Conservation (phyloP, 1,139 yeast genomes). For the Zygosaccharomyces sapae region DNA sequence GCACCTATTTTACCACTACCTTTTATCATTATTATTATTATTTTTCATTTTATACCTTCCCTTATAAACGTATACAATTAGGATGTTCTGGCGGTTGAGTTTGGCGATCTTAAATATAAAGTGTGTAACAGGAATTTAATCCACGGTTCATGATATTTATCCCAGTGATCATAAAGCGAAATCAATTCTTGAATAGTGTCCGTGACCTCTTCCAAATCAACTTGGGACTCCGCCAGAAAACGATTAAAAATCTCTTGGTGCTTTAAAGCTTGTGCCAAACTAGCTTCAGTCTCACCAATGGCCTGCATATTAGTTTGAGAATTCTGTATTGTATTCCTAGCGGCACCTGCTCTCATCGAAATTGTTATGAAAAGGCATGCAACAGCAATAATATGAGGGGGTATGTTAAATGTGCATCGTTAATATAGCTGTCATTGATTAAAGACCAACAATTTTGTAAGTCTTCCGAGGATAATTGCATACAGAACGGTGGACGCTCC, state of each 20-base stretch:
- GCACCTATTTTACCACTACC: too few species aligned
- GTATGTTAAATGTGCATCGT: slow-evolving; percentile 73
- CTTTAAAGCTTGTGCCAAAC: slow-evolving; percentile 8
- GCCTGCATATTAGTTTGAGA: slow-evolving; percentile 7
- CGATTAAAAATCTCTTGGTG: slow-evolving; percentile 45
- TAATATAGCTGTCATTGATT: slow-evolving; percentile 82
- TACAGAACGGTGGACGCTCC: slow-evolving; percentile 35
- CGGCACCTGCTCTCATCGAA: slow-evolving; percentile 22
- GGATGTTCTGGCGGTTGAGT: slow-evolving; percentile 2
- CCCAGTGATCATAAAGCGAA: slow-evolving; percentile 80
- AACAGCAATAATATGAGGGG: slow-evolving; percentile 87
- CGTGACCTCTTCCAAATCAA: slow-evolving; percentile 69
- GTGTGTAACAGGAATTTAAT: slow-evolving; percentile 35
- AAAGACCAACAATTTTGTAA: slow-evolving; percentile 84
- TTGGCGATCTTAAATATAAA: slow-evolving; percentile 27
- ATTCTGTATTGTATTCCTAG: slow-evolving; percentile 10
- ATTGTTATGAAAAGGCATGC: slow-evolving; percentile 51
- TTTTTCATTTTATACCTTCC: neutral
- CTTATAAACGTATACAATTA: neutral
- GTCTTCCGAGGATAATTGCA: slow-evolving; percentile 50
- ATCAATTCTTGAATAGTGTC: slow-evolving; percentile 81
- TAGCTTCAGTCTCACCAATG: slow-evolving; percentile 6
- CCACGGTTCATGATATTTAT: slow-evolving; percentile 64
- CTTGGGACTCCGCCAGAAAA: slow-evolving; percentile 69
- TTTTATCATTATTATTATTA: neutral